Percentiles rank a stretch among this genome's conserved stretches.
Conservation (phyloP, 352 stramenopile species). For the Phytophthora chlamydospora region DNA sequence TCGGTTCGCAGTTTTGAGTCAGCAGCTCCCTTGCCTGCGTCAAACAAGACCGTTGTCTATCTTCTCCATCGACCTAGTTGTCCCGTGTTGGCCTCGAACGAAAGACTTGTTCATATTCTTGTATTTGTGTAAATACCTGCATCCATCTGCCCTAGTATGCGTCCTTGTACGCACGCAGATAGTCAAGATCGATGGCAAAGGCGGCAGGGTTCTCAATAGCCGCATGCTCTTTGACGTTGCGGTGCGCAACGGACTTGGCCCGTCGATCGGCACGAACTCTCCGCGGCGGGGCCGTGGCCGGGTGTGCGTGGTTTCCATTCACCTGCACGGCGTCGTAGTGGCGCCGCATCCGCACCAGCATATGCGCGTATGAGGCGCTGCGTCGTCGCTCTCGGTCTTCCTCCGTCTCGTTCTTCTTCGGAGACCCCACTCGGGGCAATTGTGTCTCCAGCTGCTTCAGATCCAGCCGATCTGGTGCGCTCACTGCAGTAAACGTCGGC, state of each 20-base stretch:
- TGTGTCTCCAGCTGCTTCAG: conserved; percentile 17
- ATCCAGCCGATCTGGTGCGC: conserved; percentile 8
- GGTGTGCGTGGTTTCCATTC: conserved; percentile 18
- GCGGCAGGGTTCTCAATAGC: conserved; percentile 2
- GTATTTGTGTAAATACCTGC: conserved; percentile 6
- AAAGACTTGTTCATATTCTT: background rate
- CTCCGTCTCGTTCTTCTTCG: conserved; percentile 27
- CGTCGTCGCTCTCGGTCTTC: conserved; percentile 36
- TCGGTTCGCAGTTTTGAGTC: background rate
- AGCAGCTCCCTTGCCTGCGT: too few species aligned
- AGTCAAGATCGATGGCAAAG: conserved; percentile 30
- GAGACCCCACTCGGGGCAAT: conserved; percentile 10
- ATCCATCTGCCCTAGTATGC: background rate
- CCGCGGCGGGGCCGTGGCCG: conserved; percentile 29
- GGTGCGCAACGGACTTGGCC: conserved; percentile 21
- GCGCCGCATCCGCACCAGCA: conserved; percentile 34
- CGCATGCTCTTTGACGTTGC: conserved; percentile 6
- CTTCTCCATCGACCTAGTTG: too few species aligned
- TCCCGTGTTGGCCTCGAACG: too few species aligned
- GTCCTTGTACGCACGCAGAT: conserved; percentile 38
- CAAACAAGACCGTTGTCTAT: too few species aligned
- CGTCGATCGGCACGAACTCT: conserved; percentile 24
- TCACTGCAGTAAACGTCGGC: conserved; percentile 15
- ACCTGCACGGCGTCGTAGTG: conserved; percentile 37
- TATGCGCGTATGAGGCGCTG: conserved; percentile 28